Percentiles rank a stretch among this genome's conserved stretches.
Conservation (phyloP, 129 eudicot genomes). For the Tanacetum coccineum region DNA sequence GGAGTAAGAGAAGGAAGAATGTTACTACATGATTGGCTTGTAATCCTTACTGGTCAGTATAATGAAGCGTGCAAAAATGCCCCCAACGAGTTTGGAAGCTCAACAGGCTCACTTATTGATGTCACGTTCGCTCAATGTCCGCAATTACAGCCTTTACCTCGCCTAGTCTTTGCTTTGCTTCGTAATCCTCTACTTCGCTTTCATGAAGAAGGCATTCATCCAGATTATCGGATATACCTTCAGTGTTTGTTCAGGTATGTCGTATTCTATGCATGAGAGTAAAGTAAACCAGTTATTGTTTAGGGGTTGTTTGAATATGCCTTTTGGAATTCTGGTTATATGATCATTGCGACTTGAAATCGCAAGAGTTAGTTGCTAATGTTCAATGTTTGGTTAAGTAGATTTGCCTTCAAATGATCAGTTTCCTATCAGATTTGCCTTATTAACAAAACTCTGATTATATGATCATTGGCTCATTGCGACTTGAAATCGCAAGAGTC, state of each 20-base stretch:
- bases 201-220: slow-evolving; percentile 99
- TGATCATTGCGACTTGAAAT: too few species aligned
- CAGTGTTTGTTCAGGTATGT: slow-evolving; percentile 91
- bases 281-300: not conserved
- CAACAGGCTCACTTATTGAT: slow-evolving; percentile 54
- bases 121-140: slow-evolving; percentile 89
- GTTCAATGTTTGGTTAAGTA: not conserved
- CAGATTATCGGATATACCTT: slow-evolving; percentile 91
- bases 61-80: slow-evolving; percentile 70
- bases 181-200: slow-evolving; percentile 84
- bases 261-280: not conserved
- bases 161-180: slow-evolving; percentile 86
- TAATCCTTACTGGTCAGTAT: slow-evolving; percentile 85
- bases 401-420: not conserved
- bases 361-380: too few species aligned
- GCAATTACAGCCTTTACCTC: slow-evolving; percentile 84
- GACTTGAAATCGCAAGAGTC: too few species aligned
- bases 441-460: too few species aligned
- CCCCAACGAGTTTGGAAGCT: slow-evolving; percentile 47
- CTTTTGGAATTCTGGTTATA: not conserved
- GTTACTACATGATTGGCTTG: slow-evolving; percentile 97
- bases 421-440: not conserved
- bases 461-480: too few species aligned
- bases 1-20: slow-evolving; percentile 94
- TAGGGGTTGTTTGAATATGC: not conserved